Conservation (phyloP, 257 asterid genomes). For the Catharanthus roseus region DNA sequence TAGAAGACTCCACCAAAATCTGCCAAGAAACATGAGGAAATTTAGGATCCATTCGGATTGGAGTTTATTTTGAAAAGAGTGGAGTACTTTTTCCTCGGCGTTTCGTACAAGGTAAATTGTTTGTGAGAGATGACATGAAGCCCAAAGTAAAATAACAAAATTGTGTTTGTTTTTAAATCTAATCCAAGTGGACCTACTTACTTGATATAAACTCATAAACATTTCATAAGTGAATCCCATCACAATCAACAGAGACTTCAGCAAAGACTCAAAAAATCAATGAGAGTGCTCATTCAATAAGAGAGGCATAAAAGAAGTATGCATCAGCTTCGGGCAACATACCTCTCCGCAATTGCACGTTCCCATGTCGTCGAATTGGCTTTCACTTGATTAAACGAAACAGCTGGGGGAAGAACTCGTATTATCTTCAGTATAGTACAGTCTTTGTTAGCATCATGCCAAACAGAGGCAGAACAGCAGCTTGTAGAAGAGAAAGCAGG, state of each 20-base stretch:
- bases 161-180: too few relatives aligned
- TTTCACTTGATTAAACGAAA: slow-evolving; percentile 65
- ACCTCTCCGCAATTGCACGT: slow-evolving; percentile 99
- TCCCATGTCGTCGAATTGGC: slow-evolving; percentile 88
- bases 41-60: too few relatives aligned
- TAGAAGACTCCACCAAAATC: slow-evolving; percentile 99
- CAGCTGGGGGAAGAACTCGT: slow-evolving; percentile 93
- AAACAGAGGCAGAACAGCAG: slow-evolving; percentile 98
- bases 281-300: not conserved
- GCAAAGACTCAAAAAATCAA: not conserved
- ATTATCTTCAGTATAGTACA: slow-evolving; percentile 78
- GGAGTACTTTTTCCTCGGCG: too few relatives aligned
- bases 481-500: slow-evolving; percentile 98
- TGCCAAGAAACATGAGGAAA: slow-evolving; percentile 28
- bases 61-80: too few relatives aligned
- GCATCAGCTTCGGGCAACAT: slow-evolving; percentile 16
- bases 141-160: too few relatives aligned
- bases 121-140: too few relatives aligned
- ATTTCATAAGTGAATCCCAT: not conserved
- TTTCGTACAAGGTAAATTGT: too few relatives aligned
- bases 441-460: slow-evolving; percentile 83
- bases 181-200: too few relatives aligned
- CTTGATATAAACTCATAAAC: not conserved
- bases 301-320: not conserved
- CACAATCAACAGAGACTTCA: not conserved